phyloP scores from a whole-genome alignment of 1,284 basidiomycete species.

The Boletus holoroseus region DNA sequence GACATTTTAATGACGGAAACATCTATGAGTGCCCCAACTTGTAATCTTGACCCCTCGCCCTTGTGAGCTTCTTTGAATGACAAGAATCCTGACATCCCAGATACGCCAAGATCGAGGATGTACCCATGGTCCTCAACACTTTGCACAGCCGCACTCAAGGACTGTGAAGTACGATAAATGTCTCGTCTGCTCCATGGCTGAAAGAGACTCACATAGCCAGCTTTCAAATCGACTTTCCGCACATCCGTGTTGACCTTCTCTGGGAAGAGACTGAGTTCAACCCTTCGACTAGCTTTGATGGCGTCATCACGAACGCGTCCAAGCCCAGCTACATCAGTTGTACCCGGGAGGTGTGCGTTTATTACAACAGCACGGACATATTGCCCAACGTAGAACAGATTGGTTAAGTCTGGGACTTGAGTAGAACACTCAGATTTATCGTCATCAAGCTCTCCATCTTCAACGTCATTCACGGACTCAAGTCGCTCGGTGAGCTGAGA shows the following conservation, averaged over 20 bases:
- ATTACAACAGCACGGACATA: slow-evolving; percentile 81
- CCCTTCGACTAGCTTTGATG: slow-evolving; percentile 63
- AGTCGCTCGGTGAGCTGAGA: slow-evolving; percentile 71
- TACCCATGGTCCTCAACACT: slow-evolving; percentile 95
- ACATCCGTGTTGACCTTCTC: slow-evolving; percentile 83
- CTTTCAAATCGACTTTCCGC: slow-evolving; percentile 69
- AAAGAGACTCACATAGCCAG: slow-evolving; percentile 59
- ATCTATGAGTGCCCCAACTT: slow-evolving; percentile 63
- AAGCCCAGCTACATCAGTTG: slow-evolving; percentile 53
- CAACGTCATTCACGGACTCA: slow-evolving; percentile 51
- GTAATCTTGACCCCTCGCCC: slow-evolving; percentile 46
- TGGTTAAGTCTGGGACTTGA: slow-evolving; percentile 59
- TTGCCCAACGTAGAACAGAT: slow-evolving; percentile 81
- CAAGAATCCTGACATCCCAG: slow-evolving; percentile 73
- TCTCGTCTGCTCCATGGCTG: neutral
- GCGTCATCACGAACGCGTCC: slow-evolving; percentile 60
- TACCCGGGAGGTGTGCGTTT: slow-evolving; percentile 56
- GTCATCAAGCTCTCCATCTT: slow-evolving; percentile 43
- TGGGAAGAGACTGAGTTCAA: slow-evolving; percentile 88
- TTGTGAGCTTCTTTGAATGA: slow-evolving; percentile 61
- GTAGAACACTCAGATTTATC: slow-evolving; percentile 37
- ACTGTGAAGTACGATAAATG: slow-evolving; percentile 39
- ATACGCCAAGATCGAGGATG: slow-evolving; percentile 79
- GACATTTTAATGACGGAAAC: slow-evolving; percentile 60
- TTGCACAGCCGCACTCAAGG: slow-evolving; percentile 72